Evolutionary conservation across 495 filamentous ascomycete genomes (phyloP), one percentile per base, ranked within the genome.

Genomic region (Annulohypoxylon moriforme): DNA sequence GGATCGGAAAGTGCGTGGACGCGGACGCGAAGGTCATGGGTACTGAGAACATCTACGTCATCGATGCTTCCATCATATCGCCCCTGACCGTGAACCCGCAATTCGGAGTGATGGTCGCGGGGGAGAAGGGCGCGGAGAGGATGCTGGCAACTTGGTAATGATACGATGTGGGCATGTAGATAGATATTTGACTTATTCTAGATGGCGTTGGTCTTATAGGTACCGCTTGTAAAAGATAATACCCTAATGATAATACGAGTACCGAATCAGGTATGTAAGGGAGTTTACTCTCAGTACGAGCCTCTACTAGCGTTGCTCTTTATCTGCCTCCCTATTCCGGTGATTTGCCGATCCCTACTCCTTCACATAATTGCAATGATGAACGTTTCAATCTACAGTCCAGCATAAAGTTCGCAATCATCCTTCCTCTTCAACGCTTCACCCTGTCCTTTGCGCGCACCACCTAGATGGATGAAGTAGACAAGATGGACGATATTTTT

Each of bases 11-110:
- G 4, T 81, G 80, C 55, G 80, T 82, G 4, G 78, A 82, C 42
- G 59, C 36, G 0, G 73, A 80, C 57, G 76, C 77, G 20, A 74
- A 68, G 62, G 80, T 82, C 18, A 63, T 78, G 1, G 80, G 80
- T 24, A 76, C 78, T 38, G 22, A 60, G 16, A 81, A 81, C 55
- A 61, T 82, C 24, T 64, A 81, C 46, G 76, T 82, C n/a, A 76
- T 83, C 20, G 81, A 82, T 66, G 79, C 76, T 13, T 78, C 78
- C 9, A 81, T 83, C 56, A 61, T 82, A 13, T 57, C 74, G 29
- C 80, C 81, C 0, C 60, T 82, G 49, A 80, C 76, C 4, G 76
- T 80, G 9, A 83, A 83, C 73, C 81, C 79, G 31, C 79, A 81
- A 66, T 78, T 79, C 29, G 80, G 81, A 0, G 56, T 83, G 25